Conservation (phyloP, 1,139 yeast genomes). For the Chernovozyma aurita region DNA sequence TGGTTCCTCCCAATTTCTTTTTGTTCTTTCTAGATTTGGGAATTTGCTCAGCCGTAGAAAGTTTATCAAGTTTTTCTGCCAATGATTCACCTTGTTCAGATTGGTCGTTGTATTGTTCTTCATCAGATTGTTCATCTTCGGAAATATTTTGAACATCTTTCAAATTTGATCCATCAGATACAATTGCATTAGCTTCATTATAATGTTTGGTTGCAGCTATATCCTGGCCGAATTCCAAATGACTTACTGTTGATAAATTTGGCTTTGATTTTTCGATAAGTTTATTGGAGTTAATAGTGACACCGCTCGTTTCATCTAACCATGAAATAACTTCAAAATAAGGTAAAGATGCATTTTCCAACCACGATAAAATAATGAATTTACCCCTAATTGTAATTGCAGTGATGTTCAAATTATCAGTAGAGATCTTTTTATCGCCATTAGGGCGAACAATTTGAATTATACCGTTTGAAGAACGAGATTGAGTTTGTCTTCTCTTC, state of each 20-base stretch:
- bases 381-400: slow-evolving; percentile 36
- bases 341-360: slow-evolving; percentile 65
- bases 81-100: slow-evolving; percentile 45
- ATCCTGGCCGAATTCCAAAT: slow-evolving; percentile 56
- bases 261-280: slow-evolving; percentile 39
- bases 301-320: slow-evolving; percentile 34
- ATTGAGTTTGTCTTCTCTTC: slow-evolving; percentile 38
- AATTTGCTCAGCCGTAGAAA: slow-evolving; percentile 16
- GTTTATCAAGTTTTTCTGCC: slow-evolving; percentile 55
- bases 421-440: slow-evolving; percentile 28
- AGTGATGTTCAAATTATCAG: slow-evolving; percentile 36
- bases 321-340: slow-evolving; percentile 59
- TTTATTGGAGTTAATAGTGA: slow-evolving; percentile 20
- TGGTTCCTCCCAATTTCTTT: slow-evolving; percentile 32
- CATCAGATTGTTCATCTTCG: slow-evolving; percentile 39
- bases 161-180: slow-evolving; percentile 63
- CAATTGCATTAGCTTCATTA: slow-evolving; percentile 63
- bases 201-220: slow-evolving; percentile 66
- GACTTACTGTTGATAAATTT: slow-evolving; percentile 32
- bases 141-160: slow-evolving; percentile 44
- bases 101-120: no score
- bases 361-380: slow-evolving; percentile 55
- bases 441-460: slow-evolving; percentile 44
- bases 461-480: slow-evolving; percentile 45
- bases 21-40: slow-evolving; percentile 19